A percentile compares a stretch with the other conserved stretches of the same genome.
phyloP scores from a whole-genome alignment of 108 stramenopile genomes.

The Skeletonema potamos region DNA sequence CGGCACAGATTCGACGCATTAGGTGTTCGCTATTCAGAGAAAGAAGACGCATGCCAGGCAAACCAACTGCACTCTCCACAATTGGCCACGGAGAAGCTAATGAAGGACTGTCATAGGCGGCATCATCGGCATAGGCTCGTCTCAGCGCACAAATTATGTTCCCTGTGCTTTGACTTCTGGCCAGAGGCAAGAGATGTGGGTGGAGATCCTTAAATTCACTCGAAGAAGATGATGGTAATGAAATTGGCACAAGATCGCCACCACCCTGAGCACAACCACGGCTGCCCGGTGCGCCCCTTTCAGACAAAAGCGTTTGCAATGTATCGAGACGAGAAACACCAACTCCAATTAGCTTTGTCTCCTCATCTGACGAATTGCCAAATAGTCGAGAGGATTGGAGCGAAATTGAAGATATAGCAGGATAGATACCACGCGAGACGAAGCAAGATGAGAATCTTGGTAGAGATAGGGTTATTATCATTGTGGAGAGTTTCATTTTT shows the following conservation, averaged over 20 bases:
- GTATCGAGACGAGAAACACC: slow-evolving; percentile 71
- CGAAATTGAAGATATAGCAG: background rate
- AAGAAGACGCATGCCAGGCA: slow-evolving; percentile 69
- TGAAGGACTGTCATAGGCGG: slow-evolving; percentile 47
- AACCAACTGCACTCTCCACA: slow-evolving; percentile 60
- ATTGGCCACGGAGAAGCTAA: slow-evolving; percentile 74
- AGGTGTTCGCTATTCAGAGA: slow-evolving; percentile 76
- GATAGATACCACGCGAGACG: background rate
- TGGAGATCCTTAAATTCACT: slow-evolving; percentile 61
- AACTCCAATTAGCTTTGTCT: background rate
- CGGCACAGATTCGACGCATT: slow-evolving; percentile 79
- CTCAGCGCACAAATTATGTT: slow-evolving; percentile 76
- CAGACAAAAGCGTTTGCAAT: slow-evolving; percentile 61
- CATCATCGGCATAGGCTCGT: slow-evolving; percentile 68
- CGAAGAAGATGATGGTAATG: slow-evolving; percentile 4
- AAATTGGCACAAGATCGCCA: slow-evolving; percentile 60
- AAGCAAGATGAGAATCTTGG: slow-evolving; percentile 1
- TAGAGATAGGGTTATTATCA: background rate
- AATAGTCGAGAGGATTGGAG: slow-evolving; percentile 1
- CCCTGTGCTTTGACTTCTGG: slow-evolving; percentile 53
- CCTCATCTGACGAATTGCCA: slow-evolving; percentile 13
- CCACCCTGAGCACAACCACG: slow-evolving; percentile 47
- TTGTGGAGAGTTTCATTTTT: background rate
- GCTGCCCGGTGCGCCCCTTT: slow-evolving; percentile 81
- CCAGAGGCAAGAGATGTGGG: slow-evolving; percentile 71